Evolutionary conservation across 2,329 filamentous ascomycete species (phyloP).

Genomic region (Phialophora macrospora): DNA sequence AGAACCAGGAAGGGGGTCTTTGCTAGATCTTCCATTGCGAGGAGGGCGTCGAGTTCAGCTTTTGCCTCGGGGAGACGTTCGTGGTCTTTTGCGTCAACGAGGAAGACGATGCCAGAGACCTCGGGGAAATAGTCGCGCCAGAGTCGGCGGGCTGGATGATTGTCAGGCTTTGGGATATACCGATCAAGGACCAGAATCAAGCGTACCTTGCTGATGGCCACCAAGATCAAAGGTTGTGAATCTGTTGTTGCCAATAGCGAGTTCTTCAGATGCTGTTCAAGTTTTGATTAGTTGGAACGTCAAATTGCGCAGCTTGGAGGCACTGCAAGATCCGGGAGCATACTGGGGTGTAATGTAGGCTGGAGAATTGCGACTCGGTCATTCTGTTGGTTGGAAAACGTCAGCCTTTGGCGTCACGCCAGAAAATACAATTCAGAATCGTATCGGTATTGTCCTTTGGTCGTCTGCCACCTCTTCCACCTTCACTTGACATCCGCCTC

Average conservation of each 20-base stretch:
- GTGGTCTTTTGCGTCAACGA: conserved; percentile 96
- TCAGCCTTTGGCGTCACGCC: not conserved
- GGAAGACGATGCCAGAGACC: conserved; percentile 95
- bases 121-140: conserved; percentile 98
- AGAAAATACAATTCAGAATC: not conserved
- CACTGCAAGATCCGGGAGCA: conserved; percentile 45
- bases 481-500: not conserved
- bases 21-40: conserved; percentile 93
- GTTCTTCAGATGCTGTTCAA: conserved; percentile 77
- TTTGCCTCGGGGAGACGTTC: conserved; percentile 94
- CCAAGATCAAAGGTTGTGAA: conserved; percentile 95
- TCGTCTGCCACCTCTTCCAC: not conserved
- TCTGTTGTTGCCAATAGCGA: conserved; percentile 88
- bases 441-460: not conserved
- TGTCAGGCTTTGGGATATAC: not conserved
- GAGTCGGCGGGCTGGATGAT: conserved; percentile 73
- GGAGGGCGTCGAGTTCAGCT: conserved; percentile 91
- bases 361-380: conserved; percentile 90
- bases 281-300: not conserved
- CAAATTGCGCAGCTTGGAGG: not conserved
- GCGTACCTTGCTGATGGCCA: conserved; percentile 84
- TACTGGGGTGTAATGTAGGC: conserved; percentile 89
- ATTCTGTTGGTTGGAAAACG: conserved; percentile 61
- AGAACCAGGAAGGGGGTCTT: conserved; percentile 96
- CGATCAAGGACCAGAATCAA: not conserved